phyloP scores from a whole-genome alignment of 257 asterid species.

The Gentiana straminea region DNA sequence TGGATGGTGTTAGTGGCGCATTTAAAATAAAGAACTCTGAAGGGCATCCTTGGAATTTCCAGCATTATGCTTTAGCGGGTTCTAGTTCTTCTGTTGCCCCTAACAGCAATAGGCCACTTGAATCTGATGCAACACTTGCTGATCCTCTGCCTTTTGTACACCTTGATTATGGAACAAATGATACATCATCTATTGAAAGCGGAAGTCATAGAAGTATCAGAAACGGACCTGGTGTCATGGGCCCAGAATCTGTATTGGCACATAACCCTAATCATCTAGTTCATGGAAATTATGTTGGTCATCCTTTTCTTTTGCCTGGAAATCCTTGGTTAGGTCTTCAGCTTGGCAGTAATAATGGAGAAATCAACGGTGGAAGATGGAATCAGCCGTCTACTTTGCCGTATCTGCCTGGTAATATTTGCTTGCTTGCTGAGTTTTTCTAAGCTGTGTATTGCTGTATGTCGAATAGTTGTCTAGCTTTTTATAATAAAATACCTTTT shows the following conservation, averaged over 20 bases:
- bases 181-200: constrained; percentile 20
- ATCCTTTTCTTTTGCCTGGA: constrained; percentile 44
- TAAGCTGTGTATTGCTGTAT: too few species aligned
- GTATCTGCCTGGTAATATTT: constrained; percentile 37
- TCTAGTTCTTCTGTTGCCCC: constrained; percentile 49
- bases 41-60: constrained; percentile 31
- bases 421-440: background rate
- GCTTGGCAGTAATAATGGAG: constrained; percentile 36
- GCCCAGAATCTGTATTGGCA: constrained; percentile 31
- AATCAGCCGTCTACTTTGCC: constrained; percentile 39
- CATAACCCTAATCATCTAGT: constrained; percentile 29
- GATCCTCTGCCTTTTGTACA: constrained; percentile 25
- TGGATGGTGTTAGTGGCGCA: constrained; percentile 37
- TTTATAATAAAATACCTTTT: background rate
- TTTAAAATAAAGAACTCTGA: constrained; percentile 57
- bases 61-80: constrained; percentile 32
- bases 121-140: constrained; percentile 20
- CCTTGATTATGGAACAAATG: constrained; percentile 27
- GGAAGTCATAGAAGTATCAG: constrained; percentile 33
- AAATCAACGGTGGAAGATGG: constrained; percentile 43
- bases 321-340: constrained; percentile 61
- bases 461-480: too few species aligned
- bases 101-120: constrained; percentile 19
- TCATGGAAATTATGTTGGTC: constrained; percentile 51
- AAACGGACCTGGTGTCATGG: constrained; percentile 31